Evolutionary conservation across 1,284 basidiomycete species (phyloP).

Genomic region (Apiotrichum mycotoxinovorans): DNA sequence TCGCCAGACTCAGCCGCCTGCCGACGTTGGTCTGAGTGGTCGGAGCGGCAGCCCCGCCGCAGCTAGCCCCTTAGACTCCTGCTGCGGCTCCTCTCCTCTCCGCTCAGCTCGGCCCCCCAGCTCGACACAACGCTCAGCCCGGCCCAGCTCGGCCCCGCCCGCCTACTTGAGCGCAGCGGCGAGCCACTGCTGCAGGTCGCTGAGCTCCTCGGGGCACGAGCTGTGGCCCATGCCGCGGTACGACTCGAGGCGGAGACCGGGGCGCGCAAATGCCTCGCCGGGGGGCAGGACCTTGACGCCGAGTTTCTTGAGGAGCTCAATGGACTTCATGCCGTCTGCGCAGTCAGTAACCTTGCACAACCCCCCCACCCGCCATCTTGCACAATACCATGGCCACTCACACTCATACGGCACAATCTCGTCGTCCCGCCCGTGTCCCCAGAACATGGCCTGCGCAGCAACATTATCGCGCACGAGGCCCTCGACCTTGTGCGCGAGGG

Average conservation of each 20-base stretch:
- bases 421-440: slow-evolving; percentile 80
- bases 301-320: slow-evolving; percentile 58
- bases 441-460: slow-evolving; percentile 70
- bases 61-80: too few relatives aligned
- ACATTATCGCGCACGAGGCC: slow-evolving; percentile 32
- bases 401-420: slow-evolving; percentile 61
- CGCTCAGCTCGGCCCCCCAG: too few relatives aligned
- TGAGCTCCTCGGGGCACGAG: slow-evolving; percentile 61
- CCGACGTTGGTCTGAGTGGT: too few relatives aligned
- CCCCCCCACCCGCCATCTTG: slow-evolving; percentile 1
- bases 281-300: slow-evolving; percentile 51
- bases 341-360: too few relatives aligned
- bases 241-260: slow-evolving; percentile 50
- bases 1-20: too few relatives aligned
- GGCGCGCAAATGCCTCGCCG: slow-evolving; percentile 39
- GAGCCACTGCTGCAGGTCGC: slow-evolving; percentile 55
- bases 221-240: slow-evolving; percentile 59
- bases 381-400: slow-evolving; percentile 28
- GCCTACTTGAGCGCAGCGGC: slow-evolving; percentile 35
- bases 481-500: slow-evolving; percentile 63
- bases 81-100: too few relatives aligned
- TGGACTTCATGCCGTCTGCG: slow-evolving; percentile 54
- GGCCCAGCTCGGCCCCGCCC: too few relatives aligned
- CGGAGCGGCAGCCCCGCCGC: too few relatives aligned
- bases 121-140: too few relatives aligned